Evolutionary conservation across 305 asterid species (phyloP), one percentile per base, ranked within the genome.

Genomic region (Ajuga reptans): DNA sequence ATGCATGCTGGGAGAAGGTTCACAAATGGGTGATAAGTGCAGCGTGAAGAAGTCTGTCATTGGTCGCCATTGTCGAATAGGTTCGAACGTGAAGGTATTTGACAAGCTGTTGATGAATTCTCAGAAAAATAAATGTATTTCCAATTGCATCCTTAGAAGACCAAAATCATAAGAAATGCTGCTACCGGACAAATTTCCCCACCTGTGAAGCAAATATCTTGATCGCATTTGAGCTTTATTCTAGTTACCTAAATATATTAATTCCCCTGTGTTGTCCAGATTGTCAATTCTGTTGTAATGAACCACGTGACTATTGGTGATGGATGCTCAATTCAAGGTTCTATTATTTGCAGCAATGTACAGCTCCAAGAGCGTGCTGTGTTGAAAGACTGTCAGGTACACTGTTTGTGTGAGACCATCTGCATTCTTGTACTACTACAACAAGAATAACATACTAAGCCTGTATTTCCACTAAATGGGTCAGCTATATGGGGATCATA

Each of bases 51-150:
- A 88, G 75, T 94, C 99, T 46, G 90, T 91, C 76, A 91, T 94
- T 70, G 99, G 99, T 37, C 96, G 93, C 18, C 99, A 94, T 83
- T 94, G 96, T 74, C 93, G 97, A 68, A 91, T 94, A 61, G 96
- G 96, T 70, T 94, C 99, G 47, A 94, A 94, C 75, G 98, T 94
- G 45, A 94, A 94, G 98, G 99, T 89, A 84, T 16, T 33, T 45
- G 9, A 29, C 53, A 46, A 24, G n/a, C 47, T n/a, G 51, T 53
- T 46, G 49, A 36, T 12, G 24, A 58, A 56, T 43, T 47, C 41
- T 11, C 60, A 18, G 14, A 64, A 56, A 64, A 16, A 41, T 1
- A 31, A 18, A 43, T 47, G 71, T 45, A 16, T 60, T 53, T 39
- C 4, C 3, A 42, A 50, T 21, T 27, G n/a, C 61, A 17, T 34